phyloP scores from a whole-genome alignment of 108 stramenopile species.

The Pinguiococcus pyrenoidosus region DNA sequence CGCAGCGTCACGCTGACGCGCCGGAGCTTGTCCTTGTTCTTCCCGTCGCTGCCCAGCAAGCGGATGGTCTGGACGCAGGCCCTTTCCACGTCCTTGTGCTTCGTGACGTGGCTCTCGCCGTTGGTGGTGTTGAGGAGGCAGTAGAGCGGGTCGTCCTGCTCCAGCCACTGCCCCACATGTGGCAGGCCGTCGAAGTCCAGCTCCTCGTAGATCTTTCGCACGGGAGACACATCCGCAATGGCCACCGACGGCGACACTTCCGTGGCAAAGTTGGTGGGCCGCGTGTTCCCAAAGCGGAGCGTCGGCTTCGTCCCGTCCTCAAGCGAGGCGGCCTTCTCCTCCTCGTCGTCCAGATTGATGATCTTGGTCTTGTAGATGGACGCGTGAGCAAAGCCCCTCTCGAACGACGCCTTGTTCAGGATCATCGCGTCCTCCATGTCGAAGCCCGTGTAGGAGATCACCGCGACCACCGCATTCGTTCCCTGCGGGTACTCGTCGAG shows the following conservation, averaged over 20 bases:
- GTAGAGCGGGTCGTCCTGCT: constrained; percentile 75
- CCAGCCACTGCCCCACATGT: constrained; percentile 60
- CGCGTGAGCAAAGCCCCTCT: constrained; percentile 83
- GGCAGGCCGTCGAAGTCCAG: constrained; percentile 87
- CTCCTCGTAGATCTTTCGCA: constrained; percentile 13
- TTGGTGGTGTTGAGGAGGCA: constrained; percentile 67
- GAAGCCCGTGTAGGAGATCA: constrained; percentile 94
- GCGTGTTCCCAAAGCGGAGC: not conserved
- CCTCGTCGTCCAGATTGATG: constrained; percentile 10
- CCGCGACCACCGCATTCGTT: constrained; percentile 95
- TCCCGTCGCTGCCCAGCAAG: constrained; percentile 36
- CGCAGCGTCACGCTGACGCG: constrained; percentile 69
- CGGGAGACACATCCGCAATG: not conserved
- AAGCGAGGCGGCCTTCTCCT: constrained; percentile 18
- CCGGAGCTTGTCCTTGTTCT: not conserved
- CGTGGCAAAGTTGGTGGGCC: constrained; percentile 1
- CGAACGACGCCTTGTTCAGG: constrained; percentile 82
- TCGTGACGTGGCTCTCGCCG: constrained; percentile 46
- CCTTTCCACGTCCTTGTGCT: constrained; percentile 77
- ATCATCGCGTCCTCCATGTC: constrained; percentile 99
- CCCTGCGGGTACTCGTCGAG: constrained; percentile 98
- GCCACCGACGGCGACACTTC: constrained; percentile 3
- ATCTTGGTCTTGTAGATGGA: constrained; percentile 75
- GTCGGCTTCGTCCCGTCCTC: not conserved
- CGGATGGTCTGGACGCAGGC: constrained; percentile 76